These are phyloP conservation scores for Monosporascus sp. DNA, from an alignment of 2,329 filamentous ascomycete genomes.

Conservation along the genomic window DNA sequence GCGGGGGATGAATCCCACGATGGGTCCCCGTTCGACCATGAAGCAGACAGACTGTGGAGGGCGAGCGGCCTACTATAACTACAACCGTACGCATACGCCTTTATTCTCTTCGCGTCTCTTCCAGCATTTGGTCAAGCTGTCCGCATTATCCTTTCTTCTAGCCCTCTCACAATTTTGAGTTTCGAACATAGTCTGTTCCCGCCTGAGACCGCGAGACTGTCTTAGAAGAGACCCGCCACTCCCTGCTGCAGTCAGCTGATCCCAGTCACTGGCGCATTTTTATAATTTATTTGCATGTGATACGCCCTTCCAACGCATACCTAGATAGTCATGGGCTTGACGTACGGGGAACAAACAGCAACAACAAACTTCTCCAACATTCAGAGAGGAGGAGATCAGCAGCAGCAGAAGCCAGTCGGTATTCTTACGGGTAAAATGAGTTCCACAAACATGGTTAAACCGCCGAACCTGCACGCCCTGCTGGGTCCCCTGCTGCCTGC, in stretches of 20 bases:
- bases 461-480: slow-evolving; percentile 43
- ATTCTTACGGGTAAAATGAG: neutral
- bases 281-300: neutral
- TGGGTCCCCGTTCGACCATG: neutral
- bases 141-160: neutral
- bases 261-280: too few species aligned
- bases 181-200: neutral
- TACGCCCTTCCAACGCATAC: neutral
- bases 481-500: slow-evolving; percentile 55
- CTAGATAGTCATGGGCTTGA: neutral
- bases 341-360: neutral
- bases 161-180: neutral
- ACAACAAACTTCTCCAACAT: neutral
- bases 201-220: neutral
- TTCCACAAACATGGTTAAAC: slow-evolving; percentile 22
- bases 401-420: neutral
- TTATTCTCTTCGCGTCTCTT: neutral
- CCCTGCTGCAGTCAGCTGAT: neutral
- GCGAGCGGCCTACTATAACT: neutral
- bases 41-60: neutral
- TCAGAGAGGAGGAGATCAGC: neutral
- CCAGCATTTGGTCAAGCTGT: neutral
- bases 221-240: neutral
- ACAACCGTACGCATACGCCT: neutral
- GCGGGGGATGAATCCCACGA: neutral